phyloP scores from a whole-genome alignment of 2,329 filamentous ascomycete species.

The Epichloe gansuensis region DNA sequence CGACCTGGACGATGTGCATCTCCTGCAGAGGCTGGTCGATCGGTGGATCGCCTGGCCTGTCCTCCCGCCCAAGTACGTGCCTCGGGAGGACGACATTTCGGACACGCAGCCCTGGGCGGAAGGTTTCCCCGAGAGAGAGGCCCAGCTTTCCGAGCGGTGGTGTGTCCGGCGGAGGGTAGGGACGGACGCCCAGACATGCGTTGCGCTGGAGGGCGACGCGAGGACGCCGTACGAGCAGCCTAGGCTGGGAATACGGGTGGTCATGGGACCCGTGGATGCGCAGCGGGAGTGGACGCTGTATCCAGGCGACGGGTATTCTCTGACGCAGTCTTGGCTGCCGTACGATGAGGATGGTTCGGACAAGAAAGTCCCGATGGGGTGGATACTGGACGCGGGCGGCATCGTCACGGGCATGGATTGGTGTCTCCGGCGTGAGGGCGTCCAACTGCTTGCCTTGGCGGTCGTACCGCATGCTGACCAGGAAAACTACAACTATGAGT shows the following conservation, averaged over 20 bases:
- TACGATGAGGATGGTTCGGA: constrained; percentile 14
- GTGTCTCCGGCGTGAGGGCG: constrained; percentile 27
- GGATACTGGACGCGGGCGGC: constrained; percentile 42
- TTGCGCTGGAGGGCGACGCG: constrained; percentile 13
- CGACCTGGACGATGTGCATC: constrained; percentile 20
- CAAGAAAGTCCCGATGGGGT: constrained; percentile 26
- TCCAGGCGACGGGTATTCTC: constrained; percentile 13
- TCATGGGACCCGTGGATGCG: constrained; percentile 19
- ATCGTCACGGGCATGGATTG: constrained; percentile 40
- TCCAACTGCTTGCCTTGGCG: constrained; percentile 39
- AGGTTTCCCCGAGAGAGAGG: constrained; percentile 21
- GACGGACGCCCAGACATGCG: constrained; percentile 5
- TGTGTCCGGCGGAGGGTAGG: constrained; percentile 12
- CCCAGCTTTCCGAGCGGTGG: constrained; percentile 19
- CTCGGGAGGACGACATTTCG: constrained; percentile 15
- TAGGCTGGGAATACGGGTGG: constrained; percentile 17
- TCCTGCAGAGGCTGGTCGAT: constrained; percentile 24
- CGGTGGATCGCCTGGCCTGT: constrained; percentile 29
- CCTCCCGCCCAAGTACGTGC: constrained; percentile 23
- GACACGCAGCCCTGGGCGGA: constrained; percentile 28
- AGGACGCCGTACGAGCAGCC: constrained; percentile 17
- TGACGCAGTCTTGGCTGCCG: constrained; percentile 19
- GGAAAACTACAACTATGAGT: constrained; percentile 26
- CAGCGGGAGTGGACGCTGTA: constrained; percentile 20
- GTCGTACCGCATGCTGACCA: constrained; percentile 39